Evolutionary conservation across 139 green algal genomes (phyloP).

Genomic region (Monoraphidium neglectum): DNA sequence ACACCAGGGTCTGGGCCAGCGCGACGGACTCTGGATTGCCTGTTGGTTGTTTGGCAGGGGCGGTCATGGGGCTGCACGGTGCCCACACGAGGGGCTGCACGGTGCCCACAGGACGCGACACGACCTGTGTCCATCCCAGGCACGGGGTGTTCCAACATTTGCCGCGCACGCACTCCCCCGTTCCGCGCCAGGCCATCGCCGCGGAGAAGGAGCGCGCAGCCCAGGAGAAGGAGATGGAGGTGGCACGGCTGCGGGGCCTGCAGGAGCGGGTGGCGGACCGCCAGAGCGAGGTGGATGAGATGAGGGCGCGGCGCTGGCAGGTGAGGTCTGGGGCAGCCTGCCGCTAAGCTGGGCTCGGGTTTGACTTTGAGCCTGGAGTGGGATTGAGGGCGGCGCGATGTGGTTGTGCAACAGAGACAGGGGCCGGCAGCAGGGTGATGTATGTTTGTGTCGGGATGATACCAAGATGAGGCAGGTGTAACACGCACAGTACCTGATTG

Average conservation of each 20-base stretch:
- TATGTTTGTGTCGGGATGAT: background rate
- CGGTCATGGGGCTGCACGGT: background rate
- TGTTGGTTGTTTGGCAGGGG: background rate
- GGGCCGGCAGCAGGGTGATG: background rate
- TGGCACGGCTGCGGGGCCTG: slow-evolving; percentile 76
- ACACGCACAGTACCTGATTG: background rate
- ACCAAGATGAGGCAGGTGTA: background rate
- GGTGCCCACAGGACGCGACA: background rate
- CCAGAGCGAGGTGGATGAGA: slow-evolving; percentile 82
- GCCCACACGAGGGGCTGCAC: background rate
- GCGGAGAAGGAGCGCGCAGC: slow-evolving; percentile 73
- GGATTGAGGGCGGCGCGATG: background rate
- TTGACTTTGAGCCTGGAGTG: background rate
- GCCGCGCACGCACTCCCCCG: too few relatives aligned
- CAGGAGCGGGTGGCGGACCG: slow-evolving; percentile 83
- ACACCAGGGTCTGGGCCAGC: too few relatives aligned
- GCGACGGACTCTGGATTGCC: background rate
- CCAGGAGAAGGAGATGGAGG: slow-evolving; percentile 85
- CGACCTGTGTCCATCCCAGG: background rate
- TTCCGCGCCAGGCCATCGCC: slow-evolving; percentile 39
- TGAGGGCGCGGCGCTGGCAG: slow-evolving; percentile 72
- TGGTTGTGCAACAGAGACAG: background rate
- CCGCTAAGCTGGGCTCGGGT: background rate
- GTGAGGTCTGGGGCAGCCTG: too few relatives aligned
- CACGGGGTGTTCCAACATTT: background rate